Base-by-base conservation (phyloP, 139 green algal species). In the Haematococcus sp. region DNA sequence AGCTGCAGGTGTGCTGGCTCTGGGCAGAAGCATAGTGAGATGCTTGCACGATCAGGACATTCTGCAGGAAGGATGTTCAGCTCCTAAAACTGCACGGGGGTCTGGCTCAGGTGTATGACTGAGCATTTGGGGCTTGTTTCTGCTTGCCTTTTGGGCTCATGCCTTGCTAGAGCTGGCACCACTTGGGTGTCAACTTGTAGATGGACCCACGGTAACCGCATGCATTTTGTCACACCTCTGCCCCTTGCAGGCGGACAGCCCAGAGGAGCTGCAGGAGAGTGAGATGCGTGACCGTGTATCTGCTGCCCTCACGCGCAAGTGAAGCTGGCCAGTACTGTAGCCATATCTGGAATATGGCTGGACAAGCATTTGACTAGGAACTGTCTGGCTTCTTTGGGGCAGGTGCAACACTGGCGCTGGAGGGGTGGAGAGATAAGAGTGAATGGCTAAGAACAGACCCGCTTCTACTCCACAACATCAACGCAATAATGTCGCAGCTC, bases 1-100 rank as follows among this genome's bases (percentile, higher is more conserved):
- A 97, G 81, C 83, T 97, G 76, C 91, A 95, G 81, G 90, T 76
- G 5, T 77, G 31, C 77, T 79, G 17, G 88, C 92, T 13, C 65
- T 92, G 30, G 83, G 56, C 49, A 80, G 40, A 25, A 66, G 51
- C 30, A 73, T 32, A 69, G 22, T 34, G 64, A 22, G 34, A 20
- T 27, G 34, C 4, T 58, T 2, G 35, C 7, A 4, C 19, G 34
- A 4, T 7, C 22, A 15, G 34, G 2, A 70, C 15, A 16, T 2
- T 27, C 4, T 15, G 32, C 13, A 2, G 31, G 15, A 69, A 52
- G 4, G 31, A 19, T 7, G 40, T n/a, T n/a, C n/a, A n/a, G n/a
- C 15, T 55, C 46, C 46, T 55, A 16, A 55, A 16, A 13, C 46
- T 23, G 13, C 46, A 55, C 15, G 46, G 13, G 46, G 13, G 15